These are phyloP conservation scores for Novymonas esmeraldas DNA, from an alignment of 208 protist genomes.

Conservation along the genomic window DNA sequence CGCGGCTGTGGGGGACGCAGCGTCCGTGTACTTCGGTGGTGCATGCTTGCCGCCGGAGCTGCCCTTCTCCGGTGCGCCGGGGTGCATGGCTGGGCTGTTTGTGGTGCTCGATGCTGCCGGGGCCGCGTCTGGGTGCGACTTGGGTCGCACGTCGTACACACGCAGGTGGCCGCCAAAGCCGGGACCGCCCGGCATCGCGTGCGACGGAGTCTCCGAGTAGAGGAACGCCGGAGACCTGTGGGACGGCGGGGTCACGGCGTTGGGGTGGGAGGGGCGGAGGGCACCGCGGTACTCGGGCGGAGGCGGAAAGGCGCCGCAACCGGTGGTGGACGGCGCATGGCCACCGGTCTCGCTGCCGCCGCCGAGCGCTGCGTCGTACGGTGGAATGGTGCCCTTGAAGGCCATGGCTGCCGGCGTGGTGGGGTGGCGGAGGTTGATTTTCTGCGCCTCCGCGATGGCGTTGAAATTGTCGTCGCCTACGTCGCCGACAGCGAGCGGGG, in stretches of 20 bases:
- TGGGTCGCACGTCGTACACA: conserved; percentile 49
- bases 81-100: conserved; percentile 23
- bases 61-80: conserved; percentile 14
- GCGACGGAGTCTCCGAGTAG: conserved; percentile 27
- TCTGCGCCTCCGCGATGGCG: conserved; percentile 64
- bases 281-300: conserved; percentile 33
- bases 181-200: conserved; percentile 3
- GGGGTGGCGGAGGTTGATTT: conserved; percentile 26
- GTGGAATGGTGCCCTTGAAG: conserved; percentile 16
- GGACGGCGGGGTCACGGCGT: conserved; percentile 4
- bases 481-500: conserved; percentile 64
- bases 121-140: conserved; percentile 24
- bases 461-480: conserved; percentile 78
- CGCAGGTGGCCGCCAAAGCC: conserved; percentile 36
- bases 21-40: conserved; percentile 19
- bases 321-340: conserved; percentile 28
- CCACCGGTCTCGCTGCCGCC: conserved; percentile 19
- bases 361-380: conserved; percentile 15
- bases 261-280: conserved; percentile 25
- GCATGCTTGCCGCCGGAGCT: conserved; percentile 7
- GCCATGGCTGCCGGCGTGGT: conserved; percentile 12
- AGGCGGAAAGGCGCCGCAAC: conserved; percentile 28
- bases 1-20: conserved; percentile 4
- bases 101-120: conserved; percentile 24
- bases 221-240: conserved; percentile 22